Percentiles rank a stretch among this genome's conserved stretches.
phyloP scores from a whole-genome alignment of 2,329 filamentous ascomycete species.

The Alternaria conjuncta region DNA sequence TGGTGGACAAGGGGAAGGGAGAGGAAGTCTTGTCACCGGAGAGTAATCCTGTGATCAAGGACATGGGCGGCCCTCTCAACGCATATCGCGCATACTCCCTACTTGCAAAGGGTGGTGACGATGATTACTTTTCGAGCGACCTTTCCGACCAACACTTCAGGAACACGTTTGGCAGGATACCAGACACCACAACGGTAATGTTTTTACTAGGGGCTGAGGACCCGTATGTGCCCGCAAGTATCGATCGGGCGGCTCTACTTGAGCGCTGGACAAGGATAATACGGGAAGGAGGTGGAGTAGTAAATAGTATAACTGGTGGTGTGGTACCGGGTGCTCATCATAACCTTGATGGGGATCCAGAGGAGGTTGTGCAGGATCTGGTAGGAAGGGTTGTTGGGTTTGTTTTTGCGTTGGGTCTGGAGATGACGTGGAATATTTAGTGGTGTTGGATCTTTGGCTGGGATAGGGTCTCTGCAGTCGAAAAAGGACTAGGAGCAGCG shows the following conservation, averaged over 20 bases:
- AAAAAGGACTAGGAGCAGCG: too few relatives aligned
- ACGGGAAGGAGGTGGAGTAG: slow-evolving; percentile 51
- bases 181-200: slow-evolving; percentile 59
- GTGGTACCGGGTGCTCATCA: slow-evolving; percentile 59
- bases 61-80: slow-evolving; percentile 56
- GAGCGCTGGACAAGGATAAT: slow-evolving; percentile 61
- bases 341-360: slow-evolving; percentile 57
- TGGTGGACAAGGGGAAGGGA: slow-evolving; percentile 62
- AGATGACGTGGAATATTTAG: neutral
- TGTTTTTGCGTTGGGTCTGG: slow-evolving; percentile 39
- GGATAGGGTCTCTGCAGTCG: too few relatives aligned
- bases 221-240: slow-evolving; percentile 64
- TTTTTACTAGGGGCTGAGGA: slow-evolving; percentile 71
- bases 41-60: slow-evolving; percentile 31
- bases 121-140: slow-evolving; percentile 89
- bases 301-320: slow-evolving; percentile 58
- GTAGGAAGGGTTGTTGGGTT: slow-evolving; percentile 60
- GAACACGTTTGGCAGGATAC: slow-evolving; percentile 70
- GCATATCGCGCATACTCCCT: slow-evolving; percentile 66
- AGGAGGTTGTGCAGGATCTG: slow-evolving; percentile 57
- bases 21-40: slow-evolving; percentile 61
- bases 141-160: slow-evolving; percentile 64
- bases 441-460: too few relatives aligned
- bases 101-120: slow-evolving; percentile 67
- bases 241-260: slow-evolving; percentile 66